phyloP scores from a whole-genome alignment of 2,329 filamentous ascomycete genomes.

The Fusarium tanahbumbuense region DNA sequence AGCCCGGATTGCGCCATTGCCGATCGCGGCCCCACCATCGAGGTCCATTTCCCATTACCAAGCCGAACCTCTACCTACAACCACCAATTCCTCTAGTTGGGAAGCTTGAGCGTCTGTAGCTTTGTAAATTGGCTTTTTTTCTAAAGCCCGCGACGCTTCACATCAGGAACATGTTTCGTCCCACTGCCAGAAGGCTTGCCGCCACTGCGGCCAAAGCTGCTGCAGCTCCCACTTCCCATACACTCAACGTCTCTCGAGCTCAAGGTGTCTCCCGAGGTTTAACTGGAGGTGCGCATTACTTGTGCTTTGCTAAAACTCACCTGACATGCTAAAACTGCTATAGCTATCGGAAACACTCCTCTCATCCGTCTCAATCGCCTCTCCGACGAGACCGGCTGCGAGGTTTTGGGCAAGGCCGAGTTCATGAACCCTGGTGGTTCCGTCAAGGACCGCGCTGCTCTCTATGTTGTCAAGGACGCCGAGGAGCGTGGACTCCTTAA shows the following conservation, averaged over 20 bases:
- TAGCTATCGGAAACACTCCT: constrained; percentile 97
- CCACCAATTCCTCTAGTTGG: constrained; percentile 17
- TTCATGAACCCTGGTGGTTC: constrained; percentile 98
- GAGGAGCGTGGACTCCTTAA: constrained; percentile 86
- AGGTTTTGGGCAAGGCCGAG: constrained; percentile 95
- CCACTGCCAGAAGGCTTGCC: constrained; percentile 74
- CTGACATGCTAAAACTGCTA: neutral
- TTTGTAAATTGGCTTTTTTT: constrained; percentile 29
- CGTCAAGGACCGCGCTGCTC: constrained; percentile 94
- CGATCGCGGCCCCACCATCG: constrained; percentile 46
- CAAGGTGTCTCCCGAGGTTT: constrained; percentile 84
- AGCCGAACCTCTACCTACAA: constrained; percentile 20
- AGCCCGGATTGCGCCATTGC: constrained; percentile 48
- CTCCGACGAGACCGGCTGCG: constrained; percentile 91
- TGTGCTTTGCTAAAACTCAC: neutral
- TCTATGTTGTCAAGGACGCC: constrained; percentile 93
- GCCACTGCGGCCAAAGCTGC: constrained; percentile 62
- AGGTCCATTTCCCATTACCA: constrained; percentile 29
- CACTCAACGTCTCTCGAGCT: constrained; percentile 79
- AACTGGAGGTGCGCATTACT: constrained; percentile 75
- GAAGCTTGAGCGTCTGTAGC: constrained; percentile 5
- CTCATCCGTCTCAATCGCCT: constrained; percentile 90
- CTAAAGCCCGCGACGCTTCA: constrained; percentile 10
- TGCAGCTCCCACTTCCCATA: constrained; percentile 65
- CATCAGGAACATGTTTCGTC: constrained; percentile 71